Base-by-base conservation (phyloP, 495 filamentous ascomycete species). In the Symbiotaphrina buchneri region DNA sequence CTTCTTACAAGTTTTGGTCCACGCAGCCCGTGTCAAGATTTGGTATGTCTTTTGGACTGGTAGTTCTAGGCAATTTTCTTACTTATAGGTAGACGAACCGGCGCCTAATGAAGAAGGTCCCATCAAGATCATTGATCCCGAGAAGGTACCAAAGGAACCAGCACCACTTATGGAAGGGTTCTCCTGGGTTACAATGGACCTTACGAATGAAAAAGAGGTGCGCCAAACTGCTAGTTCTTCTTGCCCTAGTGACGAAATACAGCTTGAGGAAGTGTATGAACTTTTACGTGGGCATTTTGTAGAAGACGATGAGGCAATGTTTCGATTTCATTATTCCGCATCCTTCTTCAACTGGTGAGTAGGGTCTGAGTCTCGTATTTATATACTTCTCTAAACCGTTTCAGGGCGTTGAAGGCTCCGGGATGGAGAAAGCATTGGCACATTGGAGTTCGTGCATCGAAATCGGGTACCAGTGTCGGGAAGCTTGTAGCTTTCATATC, bases 381-480 rank as follows among this genome's bases (percentile, higher is more conserved):
- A 34, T 1, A n/a, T 2, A 10, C 10, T 34, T 5, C 26, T 16
- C 32, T 23, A 14, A n/a, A 15, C 4, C n/a, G n/a, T n/a, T n/a
- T n/a, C 34, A 90, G 79, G 81, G 84, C 84, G 3, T 57, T 97
- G 42, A 78, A 85, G 56, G 71, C 85, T 6, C 87, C 87, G 0
- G 90, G 83, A n/a, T 97, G 90, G 87, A 67, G 58, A 38, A 78
- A 81, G 45, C 67, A 91, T 41, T 97, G 87, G 85, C 87, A 97
- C 44, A 68, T 94, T 26, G 87, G 87, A 35, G 80, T 97, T 19
- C 74, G 87, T 20, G 74, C 73, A 13, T 58, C 68, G 29, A 65
- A 71, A 26, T 79, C 79, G 13, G 14, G 18, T 31, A n/a, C n/a
- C n/a, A n/a, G n/a, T n/a, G n/a, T n/a, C n/a, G 61, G 58, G 37